phyloP scores from a whole-genome alignment of 495 filamentous ascomycete species.

The Penicillium coprophilum region DNA sequence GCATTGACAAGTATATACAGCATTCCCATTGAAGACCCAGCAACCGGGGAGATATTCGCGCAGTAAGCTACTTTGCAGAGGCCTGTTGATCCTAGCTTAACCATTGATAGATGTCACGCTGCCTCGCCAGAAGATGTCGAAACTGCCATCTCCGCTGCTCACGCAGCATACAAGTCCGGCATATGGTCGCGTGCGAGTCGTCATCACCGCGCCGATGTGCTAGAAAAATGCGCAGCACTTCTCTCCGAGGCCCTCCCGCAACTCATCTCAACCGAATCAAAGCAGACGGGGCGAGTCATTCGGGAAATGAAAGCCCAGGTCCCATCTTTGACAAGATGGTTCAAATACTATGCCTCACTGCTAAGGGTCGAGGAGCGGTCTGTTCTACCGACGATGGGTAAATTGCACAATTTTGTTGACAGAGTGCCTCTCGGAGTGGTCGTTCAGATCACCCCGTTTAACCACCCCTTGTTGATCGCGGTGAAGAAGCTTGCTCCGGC shows the following conservation, averaged over 20 bases:
- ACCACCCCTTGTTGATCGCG: conserved; percentile 63
- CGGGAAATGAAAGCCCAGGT: conserved; percentile 67
- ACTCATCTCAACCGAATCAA: conserved; percentile 57
- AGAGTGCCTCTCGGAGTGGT: conserved; percentile 62
- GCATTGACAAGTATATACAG: conserved; percentile 6
- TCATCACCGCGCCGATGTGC: conserved; percentile 53
- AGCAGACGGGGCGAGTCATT: conserved; percentile 61
- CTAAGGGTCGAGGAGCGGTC: conserved; percentile 60
- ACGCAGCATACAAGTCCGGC: conserved; percentile 52
- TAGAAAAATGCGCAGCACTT: conserved; percentile 55
- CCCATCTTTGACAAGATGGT: conserved; percentile 60
- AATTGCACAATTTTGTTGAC: conserved; percentile 60
- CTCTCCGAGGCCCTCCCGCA: conserved; percentile 49
- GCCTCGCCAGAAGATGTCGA: conserved; percentile 51
- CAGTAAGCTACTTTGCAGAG: conserved; percentile 7
- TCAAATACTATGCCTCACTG: conserved; percentile 62
- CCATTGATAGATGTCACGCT: conserved; percentile 33
- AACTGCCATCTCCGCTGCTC: conserved; percentile 44
- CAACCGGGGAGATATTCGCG: conserved; percentile 24
- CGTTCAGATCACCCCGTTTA: conserved; percentile 64
- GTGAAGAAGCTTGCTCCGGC: conserved; percentile 63
- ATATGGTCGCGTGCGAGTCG: conserved; percentile 58
- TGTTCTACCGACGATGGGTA: conserved; percentile 59
- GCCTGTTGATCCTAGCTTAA: not conserved
- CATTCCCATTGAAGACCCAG: conserved; percentile 26